These are phyloP conservation scores for Penicillium sp. DNA, from an alignment of 2,329 filamentous ascomycete species.

Conservation along the genomic window DNA sequence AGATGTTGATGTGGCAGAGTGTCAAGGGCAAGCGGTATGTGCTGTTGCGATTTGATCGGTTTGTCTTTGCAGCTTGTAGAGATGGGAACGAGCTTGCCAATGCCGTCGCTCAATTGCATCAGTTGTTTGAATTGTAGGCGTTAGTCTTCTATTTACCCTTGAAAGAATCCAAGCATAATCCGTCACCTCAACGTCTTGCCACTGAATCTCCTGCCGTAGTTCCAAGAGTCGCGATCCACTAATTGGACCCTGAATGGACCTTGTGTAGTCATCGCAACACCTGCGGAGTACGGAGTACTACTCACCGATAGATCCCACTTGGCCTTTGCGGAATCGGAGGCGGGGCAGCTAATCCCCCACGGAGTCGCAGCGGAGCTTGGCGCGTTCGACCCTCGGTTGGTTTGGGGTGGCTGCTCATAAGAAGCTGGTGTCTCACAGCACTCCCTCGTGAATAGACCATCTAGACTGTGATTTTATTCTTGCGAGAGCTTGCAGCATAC, in stretches of 20 bases:
- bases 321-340: neutral
- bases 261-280: neutral
- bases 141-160: neutral
- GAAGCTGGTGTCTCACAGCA: neutral
- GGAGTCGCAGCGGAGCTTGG: neutral
- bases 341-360: neutral
- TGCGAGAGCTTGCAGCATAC: neutral
- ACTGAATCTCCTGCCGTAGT: neutral
- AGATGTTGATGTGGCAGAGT: slow-evolving; percentile 25
- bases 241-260: neutral
- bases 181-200: neutral
- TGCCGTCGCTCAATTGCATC: neutral
- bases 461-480: neutral
- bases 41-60: slow-evolving; percentile 36
- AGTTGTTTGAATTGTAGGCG: neutral
- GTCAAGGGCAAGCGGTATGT: slow-evolving; percentile 27
- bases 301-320: neutral
- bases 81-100: slow-evolving; percentile 21
- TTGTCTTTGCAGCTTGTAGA: slow-evolving; percentile 37
- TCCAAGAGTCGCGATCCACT: neutral
- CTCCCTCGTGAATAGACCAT: neutral
- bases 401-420: neutral
- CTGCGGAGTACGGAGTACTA: too few relatives aligned
- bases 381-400: slow-evolving; percentile 8
- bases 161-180: neutral